Conservation (phyloP, 2,329 filamentous ascomycete genomes). For the Furcasterigmium sp. region DNA sequence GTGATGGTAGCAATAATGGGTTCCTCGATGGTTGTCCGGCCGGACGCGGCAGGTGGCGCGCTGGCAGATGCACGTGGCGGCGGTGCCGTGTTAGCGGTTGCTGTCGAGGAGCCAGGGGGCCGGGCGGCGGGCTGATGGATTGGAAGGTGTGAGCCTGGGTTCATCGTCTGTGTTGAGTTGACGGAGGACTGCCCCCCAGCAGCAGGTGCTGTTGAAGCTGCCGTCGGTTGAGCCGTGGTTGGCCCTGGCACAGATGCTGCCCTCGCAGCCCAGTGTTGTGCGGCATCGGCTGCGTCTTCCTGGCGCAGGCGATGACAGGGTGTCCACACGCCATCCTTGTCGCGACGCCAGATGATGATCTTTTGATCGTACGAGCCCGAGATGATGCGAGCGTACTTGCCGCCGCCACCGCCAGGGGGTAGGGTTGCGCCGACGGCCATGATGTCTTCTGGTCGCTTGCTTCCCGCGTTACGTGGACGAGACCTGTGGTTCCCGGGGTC, state of each 20-base stretch:
- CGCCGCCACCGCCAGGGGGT: constrained; percentile 85
- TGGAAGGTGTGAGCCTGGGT: not conserved
- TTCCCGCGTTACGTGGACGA: constrained; percentile 61
- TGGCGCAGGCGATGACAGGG: constrained; percentile 70
- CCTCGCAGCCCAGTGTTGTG: constrained; percentile 17
- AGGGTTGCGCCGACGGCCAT: constrained; percentile 79
- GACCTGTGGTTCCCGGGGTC: constrained; percentile 21
- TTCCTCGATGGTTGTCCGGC: constrained; percentile 18
- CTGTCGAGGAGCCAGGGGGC: not conserved
- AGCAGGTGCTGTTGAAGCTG: constrained; percentile 3
- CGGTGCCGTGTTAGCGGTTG: constrained; percentile 2
- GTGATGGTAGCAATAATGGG: constrained; percentile 24
- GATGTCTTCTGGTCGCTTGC: constrained; percentile 68
- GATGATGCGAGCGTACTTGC: constrained; percentile 87
- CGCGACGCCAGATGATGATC: constrained; percentile 90
- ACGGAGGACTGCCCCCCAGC: not conserved
- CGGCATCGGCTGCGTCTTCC: constrained; percentile 59
- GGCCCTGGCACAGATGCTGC: not conserved
- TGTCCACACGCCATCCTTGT: constrained; percentile 80
- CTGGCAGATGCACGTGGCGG: not conserved
- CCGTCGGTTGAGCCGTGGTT: constrained; percentile 9
- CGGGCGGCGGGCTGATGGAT: constrained; percentile 8
- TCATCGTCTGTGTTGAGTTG: constrained; percentile 8
- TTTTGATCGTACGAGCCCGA: constrained; percentile 95
- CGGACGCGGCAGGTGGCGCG: constrained; percentile 13